Evolutionary conservation across 2,329 filamentous ascomycete species (phyloP), one percentile per base, ranked within the genome.

Genomic region (Colletotrichum eleusines): DNA sequence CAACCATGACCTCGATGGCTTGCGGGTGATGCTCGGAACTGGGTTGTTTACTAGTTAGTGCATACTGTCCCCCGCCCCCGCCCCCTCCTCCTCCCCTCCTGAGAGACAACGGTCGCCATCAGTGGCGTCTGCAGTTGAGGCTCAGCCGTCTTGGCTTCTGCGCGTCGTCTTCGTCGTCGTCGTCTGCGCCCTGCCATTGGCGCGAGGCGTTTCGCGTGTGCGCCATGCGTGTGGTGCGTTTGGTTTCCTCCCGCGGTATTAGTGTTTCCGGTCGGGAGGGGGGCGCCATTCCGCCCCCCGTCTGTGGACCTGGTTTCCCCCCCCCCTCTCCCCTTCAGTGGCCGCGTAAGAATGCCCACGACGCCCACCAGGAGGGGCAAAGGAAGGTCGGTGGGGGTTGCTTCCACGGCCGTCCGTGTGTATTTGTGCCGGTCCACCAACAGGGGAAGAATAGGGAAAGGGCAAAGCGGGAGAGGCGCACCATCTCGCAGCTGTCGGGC

Each of bases 61-160:
- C 9, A n/a, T n/a, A n/a, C 16, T 4, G 18, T 0, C 20, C 8
- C 9, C 20, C 20, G 5, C 38, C 38, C 5, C 38, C 14, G 5
- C 38, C 14, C 12, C 38, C 16, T 14, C 8, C 14, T 16, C 38
- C 38, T 3, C 7, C 8, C 18, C 35, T 7, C 44, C n/a, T 12
- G 14, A 18, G 14, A 46, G 31, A 12, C 42, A 14, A 58, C 28
- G 48, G 50, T 62, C 68, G 63, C 68, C 67, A 68, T 46, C 31
- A 35, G 1, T 58, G 58, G 58, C 64, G 68, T 68, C 46, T 46
- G 44, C 44, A 46, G 11, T 46, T 55, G 68, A 68, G 68, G 68
- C 68, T 71, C 68, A 54, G 68, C 58, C 58, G 59, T 26, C 68
- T 71, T 71, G 68, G 68, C 67, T 42, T 60, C 42, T 60, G 58